Conservation (phyloP, 305 asterid genomes). For the Plantago coronopus region DNA sequence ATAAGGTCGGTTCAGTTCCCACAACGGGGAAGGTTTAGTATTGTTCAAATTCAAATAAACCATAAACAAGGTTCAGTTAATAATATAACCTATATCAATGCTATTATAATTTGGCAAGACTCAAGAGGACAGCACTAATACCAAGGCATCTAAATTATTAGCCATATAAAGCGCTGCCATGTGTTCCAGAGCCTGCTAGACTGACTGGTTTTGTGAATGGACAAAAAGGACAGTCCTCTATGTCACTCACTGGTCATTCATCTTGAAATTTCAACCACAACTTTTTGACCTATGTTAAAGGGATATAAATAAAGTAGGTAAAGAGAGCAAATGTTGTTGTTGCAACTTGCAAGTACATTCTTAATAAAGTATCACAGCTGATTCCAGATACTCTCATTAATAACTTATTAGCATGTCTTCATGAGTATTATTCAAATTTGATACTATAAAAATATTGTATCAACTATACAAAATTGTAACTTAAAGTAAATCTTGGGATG, state of each 20-base stretch:
- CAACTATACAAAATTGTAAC: background rate
- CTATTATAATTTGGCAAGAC: background rate
- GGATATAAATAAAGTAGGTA: conserved; percentile 8
- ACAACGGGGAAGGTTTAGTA: too few species aligned
- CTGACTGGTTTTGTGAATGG: conserved; percentile 5
- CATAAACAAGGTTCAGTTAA: background rate
- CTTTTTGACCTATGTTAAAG: conserved; percentile 31
- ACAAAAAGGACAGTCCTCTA: conserved; percentile 5
- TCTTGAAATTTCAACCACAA: conserved; percentile 31
- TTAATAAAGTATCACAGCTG: conserved; percentile 6
- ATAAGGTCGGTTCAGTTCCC: too few species aligned
- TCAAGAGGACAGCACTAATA: conserved; percentile 4
- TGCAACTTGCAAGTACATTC: background rate
- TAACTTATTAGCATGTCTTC: too few species aligned
- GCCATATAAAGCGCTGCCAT: background rate
- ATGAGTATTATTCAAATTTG: too few species aligned
- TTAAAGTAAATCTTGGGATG: too few species aligned
- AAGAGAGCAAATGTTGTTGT: conserved; percentile 1
- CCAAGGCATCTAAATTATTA: background rate
- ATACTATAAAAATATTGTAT: background rate
- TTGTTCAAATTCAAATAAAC: background rate
- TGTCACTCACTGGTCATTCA: conserved; percentile 6
- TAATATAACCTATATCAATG: background rate
- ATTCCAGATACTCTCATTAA: conserved; percentile 8
- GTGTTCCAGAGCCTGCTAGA: conserved; percentile 8